Evolutionary conservation across 208 protist genomes (phyloP), one percentile per base, ranked within the genome.

Genomic region (Crithidia expoeki): DNA sequence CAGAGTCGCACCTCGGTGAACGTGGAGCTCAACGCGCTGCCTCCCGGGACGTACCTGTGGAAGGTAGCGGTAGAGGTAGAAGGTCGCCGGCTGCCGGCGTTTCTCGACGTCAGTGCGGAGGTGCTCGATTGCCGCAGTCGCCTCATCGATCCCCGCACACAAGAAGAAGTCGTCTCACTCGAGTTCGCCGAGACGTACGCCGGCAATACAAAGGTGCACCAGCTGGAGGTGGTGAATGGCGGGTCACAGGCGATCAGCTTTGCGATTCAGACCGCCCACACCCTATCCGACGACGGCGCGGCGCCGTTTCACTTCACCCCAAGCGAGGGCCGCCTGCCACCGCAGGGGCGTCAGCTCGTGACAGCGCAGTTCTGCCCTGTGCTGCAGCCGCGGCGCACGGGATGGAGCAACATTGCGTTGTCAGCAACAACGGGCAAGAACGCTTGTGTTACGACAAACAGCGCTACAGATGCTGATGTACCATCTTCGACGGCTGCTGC

Each of bases 211-310:
- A 68, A 81, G 40, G 62, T 28, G 19, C 80, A 87, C 38, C 72
- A 77, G 42, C 63, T 94, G 23, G 68, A 80, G 63, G 79, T 97
- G 17, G 56, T 79, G 55, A 97, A 95, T 64, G 81, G 85, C 46
- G 90, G 89, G 49, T 84, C 83, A 36, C 81, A 88, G 53, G 72
- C 72, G 34, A 85, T 90, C 68, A 94, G 89, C 76, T 97, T 94
- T 50, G 86, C 89, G n/a, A 88, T 97, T 59, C 85, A 90, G 50
- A 44, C 81, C 19, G 73, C 83, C 14, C 87, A 88, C 57, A 85
- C 90, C 50, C 19, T 65, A 36, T 58, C 68, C 3, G 74, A 75
- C 42, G 76, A 67, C 27, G 87, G 91, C 40, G 57, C 44, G 16
- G 60, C 72, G 46, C 92, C 92, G n/a, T 94, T 97, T 66, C 77